These are phyloP conservation scores for Leishmania mexicana DNA, from an alignment of 208 protist species.

Conservation along the genomic window DNA sequence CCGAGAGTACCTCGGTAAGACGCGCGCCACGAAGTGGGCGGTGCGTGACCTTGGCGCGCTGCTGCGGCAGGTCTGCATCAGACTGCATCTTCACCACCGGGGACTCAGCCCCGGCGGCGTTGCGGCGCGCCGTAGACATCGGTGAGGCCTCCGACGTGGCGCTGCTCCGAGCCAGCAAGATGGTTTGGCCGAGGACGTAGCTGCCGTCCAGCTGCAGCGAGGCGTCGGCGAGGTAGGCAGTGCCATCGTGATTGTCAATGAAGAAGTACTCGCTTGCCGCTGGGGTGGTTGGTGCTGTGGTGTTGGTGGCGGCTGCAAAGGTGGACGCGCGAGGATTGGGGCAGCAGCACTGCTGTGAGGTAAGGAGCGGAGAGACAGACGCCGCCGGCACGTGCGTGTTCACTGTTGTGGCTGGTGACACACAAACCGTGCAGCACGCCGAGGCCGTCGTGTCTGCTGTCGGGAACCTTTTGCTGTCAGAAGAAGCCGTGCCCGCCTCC, in stretches of 20 bases:
- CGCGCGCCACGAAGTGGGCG: slow-evolving; percentile 17
- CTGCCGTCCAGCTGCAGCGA: slow-evolving; percentile 48
- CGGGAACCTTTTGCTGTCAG: neutral
- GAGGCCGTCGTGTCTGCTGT: slow-evolving; percentile 1
- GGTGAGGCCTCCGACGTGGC: slow-evolving; percentile 7
- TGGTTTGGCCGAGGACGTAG: slow-evolving; percentile 46
- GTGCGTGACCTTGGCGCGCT: slow-evolving; percentile 13
- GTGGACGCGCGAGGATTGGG: neutral
- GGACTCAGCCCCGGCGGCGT: slow-evolving; percentile 5
- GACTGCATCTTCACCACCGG: slow-evolving; percentile 24
- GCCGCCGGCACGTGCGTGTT: slow-evolving; percentile 12
- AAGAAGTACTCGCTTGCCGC: slow-evolving; percentile 44
- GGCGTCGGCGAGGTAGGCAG: slow-evolving; percentile 53
- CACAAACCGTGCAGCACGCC: neutral
- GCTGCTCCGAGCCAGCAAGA: slow-evolving; percentile 50
- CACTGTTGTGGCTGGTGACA: slow-evolving; percentile 12
- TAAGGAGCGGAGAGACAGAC: neutral
- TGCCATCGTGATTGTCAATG: slow-evolving; percentile 65
- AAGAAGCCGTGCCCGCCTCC: neutral
- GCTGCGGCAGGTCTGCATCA: slow-evolving; percentile 6
- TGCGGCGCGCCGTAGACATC: neutral
- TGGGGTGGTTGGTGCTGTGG: neutral
- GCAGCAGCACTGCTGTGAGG: slow-evolving; percentile 4
- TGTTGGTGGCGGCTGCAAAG: neutral
- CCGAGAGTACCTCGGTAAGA: slow-evolving; percentile 1